Evolutionary conservation across 345 rosid species (phyloP), one percentile per base, ranked within the genome.

Genomic region (Melaleuca quinquenervia): DNA sequence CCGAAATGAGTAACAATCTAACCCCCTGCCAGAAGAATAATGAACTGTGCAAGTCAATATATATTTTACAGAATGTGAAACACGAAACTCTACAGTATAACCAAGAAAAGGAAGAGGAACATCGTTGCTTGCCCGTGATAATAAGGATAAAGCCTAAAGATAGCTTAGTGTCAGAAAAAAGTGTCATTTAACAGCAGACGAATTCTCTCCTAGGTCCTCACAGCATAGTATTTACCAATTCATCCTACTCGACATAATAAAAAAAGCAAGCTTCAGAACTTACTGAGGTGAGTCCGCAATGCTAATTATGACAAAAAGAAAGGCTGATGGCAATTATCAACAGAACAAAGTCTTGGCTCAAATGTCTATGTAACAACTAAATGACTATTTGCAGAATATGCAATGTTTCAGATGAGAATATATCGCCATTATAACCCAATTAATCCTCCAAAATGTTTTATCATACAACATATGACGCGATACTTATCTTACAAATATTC

Each of bases 1-100:
- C 99, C 13, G 99, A 97, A 87, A 97, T 93, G 83, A 96, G 58
- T 83, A 94, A 88, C 85, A 97, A 88, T 87, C 94, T 96, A 85
- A 92, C 88, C 82, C 94, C 98, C 99, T 96, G 98, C 22, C 22
- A 82, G 55, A 82, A 52, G 84, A 82, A 82, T n/a, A 49, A 49
- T 50, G 24, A 51, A 13, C 10, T 36, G 20, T 36, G 80, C 18
- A 36, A 70, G 80, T 70, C 48, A 4, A 70, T 21, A 70, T 24
- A 70, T 70, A 41, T 2, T 41, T 36, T 36, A 0, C 48, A 70
- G 80, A 24, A 70, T 32, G 18, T 32, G 48, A 24, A 36, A 70
- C 80, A 18, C 22, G 11, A 70, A 70, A 70, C 48, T 36, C 76
- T 8, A 8, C 48, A 36, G 26, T 20, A 48, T 36, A 70, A 70